Percentiles rank a stretch among this genome's conserved stretches.
These are phyloP conservation scores for Lecanicillium sp. DNA, from an alignment of 2,329 filamentous ascomycete genomes.

Conservation along the genomic window DNA sequence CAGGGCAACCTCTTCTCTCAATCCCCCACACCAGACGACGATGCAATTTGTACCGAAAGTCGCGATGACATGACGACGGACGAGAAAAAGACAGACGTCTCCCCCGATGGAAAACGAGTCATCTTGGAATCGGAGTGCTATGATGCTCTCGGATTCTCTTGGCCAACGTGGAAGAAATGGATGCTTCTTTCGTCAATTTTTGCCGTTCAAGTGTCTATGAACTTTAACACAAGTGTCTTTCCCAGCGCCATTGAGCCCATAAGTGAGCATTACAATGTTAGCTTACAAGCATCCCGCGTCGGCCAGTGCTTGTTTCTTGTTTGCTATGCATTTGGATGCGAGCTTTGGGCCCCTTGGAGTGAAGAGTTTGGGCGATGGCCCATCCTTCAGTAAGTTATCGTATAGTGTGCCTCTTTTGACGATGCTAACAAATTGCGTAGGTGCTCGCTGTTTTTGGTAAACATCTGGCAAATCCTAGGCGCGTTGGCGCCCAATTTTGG, in stretches of 20 bases:
- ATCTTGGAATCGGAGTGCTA: constrained; percentile 41
- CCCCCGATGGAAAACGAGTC: constrained; percentile 24
- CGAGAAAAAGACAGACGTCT: constrained; percentile 3
- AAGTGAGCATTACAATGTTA: constrained; percentile 34
- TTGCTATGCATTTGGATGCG: constrained; percentile 39
- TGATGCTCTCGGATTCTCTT: constrained; percentile 34
- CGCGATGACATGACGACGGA: constrained; percentile 1
- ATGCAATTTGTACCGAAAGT: background rate
- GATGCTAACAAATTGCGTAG: background rate
- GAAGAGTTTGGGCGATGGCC: constrained; percentile 45
- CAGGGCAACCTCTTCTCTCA: no score
- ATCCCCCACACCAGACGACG: no score
- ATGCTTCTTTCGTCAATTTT: constrained; percentile 41
- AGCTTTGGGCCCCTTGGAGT: constrained; percentile 46
- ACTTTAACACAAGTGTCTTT: constrained; percentile 45
- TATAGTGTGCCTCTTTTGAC: fast-evolving
- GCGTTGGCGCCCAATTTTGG: constrained; percentile 32
- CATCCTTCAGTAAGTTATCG: constrained; percentile 35
- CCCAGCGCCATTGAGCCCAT: constrained; percentile 40
- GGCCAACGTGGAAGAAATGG: constrained; percentile 42
- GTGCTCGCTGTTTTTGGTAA: constrained; percentile 36
- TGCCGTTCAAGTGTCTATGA: constrained; percentile 46
- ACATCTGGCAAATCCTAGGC: constrained; percentile 42
- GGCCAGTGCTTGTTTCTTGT: constrained; percentile 42
- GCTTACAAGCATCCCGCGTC: constrained; percentile 34